A percentile compares a stretch with the other conserved stretches of the same genome.
phyloP scores from a whole-genome alignment of 2,329 filamentous ascomycete species.

The Botrytis tulipae region DNA sequence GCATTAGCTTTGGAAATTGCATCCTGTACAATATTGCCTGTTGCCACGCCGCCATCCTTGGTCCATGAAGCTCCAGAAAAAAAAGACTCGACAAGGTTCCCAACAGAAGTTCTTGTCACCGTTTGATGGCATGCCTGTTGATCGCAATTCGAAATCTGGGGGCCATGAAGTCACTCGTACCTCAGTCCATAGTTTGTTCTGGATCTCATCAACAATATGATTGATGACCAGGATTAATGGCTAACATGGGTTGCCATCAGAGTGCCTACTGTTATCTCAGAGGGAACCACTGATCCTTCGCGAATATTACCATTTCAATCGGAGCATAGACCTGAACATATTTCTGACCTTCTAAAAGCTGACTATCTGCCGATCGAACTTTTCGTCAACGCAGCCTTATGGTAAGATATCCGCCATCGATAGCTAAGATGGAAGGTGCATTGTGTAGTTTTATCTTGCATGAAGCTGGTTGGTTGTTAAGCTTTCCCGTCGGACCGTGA shows the following conservation, averaged over 20 bases:
- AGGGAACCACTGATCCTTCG: conserved; percentile 1
- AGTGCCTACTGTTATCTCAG: not conserved
- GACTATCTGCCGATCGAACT: not conserved
- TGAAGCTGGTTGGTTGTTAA: conserved; percentile 13
- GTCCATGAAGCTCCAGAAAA: not conserved
- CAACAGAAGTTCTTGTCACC: not conserved
- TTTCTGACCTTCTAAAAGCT: not conserved
- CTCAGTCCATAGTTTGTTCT: not conserved
- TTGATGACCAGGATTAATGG: not conserved
- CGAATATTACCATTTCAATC: not conserved
- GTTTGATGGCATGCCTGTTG: not conserved
- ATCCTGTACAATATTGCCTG: not conserved
- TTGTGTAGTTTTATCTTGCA: conserved; percentile 6
- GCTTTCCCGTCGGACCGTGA: not conserved
- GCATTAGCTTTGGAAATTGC: not conserved
- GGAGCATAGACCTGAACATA: not conserved
- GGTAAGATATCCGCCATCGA: conserved; percentile 7
- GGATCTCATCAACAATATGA: not conserved
- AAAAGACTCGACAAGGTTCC: not conserved
- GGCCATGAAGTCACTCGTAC: not conserved
- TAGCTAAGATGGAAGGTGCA: not conserved
- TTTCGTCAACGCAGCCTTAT: conserved; percentile 19
- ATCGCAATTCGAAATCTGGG: conserved; percentile 6
- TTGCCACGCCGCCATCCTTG: conserved; percentile 8
- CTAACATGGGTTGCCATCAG: not conserved